phyloP scores from a whole-genome alignment of 306 rosid genomes.

The Acacia acuminata region DNA sequence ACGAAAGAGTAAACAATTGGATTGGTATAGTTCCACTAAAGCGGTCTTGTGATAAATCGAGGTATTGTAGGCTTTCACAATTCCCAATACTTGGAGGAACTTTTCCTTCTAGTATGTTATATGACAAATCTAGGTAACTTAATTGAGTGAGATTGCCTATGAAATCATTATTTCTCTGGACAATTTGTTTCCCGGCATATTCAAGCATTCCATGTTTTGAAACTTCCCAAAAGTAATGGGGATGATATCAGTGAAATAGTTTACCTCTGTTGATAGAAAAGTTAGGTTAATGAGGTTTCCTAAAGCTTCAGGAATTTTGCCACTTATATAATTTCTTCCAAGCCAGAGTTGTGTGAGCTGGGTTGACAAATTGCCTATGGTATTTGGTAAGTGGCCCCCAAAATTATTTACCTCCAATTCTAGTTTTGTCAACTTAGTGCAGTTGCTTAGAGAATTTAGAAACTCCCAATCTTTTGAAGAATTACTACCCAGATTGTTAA shows the following conservation, averaged over 20 bases:
- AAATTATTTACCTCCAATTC: too few relatives aligned
- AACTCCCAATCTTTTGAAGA: not conserved
- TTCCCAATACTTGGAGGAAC: not conserved
- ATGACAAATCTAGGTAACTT: not conserved
- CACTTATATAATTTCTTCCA: too few relatives aligned
- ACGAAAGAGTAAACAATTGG: not conserved
- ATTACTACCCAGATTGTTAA: not conserved
- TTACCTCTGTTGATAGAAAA: accelerated
- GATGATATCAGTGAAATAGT: not conserved
- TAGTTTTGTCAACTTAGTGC: not conserved
- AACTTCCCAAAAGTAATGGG: not conserved
- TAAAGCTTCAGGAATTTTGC: not conserved
- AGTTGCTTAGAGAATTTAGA: not conserved
- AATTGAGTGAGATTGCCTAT: not conserved
- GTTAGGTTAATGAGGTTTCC: not conserved
- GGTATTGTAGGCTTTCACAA: not conserved
- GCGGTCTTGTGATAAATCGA: not conserved
- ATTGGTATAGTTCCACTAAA: not conserved
- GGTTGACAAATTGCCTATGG: too few relatives aligned
- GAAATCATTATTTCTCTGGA: not conserved
- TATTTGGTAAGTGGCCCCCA: too few relatives aligned
- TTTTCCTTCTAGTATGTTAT: not conserved
- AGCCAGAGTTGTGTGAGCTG: too few relatives aligned
- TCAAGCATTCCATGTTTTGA: not conserved
- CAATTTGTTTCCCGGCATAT: not conserved